Base-by-base conservation (phyloP, 2,329 filamentous ascomycete species). In the Bisporella sp. region DNA sequence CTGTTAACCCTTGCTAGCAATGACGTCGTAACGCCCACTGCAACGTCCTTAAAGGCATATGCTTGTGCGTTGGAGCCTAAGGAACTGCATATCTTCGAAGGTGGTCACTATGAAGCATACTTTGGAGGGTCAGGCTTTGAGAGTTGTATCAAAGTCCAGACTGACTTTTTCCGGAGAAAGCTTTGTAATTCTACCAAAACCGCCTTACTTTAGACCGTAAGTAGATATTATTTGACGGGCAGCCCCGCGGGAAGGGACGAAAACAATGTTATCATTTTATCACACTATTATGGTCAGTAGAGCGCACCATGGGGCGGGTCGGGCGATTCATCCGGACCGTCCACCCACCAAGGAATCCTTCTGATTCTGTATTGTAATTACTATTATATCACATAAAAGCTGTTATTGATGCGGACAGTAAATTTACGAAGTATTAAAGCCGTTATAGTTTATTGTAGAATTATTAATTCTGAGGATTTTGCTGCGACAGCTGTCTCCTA, bases 101-200 rank as follows among this genome's bases (percentile, higher is more conserved):
- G 66, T n/a, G 69, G 66, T 3, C 70, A 72, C 59, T 72, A 71
- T 56, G 69, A 69, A 50, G 62, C 52, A 8, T 71, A 69, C 40
- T 39, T 39, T 39, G 35, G 35, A 39, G 48, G 48, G 11, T 7
- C 49, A 55, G 46, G 54, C 41, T 41, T 69, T 65, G 62, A 67
- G 58, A 64, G 35, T 3, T 39, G 35, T 39, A 39, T 39, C 35
- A 39, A 39, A 39, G 35, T 39, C 35, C 35, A 39, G 35, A 39
- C 35, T 39, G 35, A 39, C 35, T 39, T 39, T 39, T 39, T 39
- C 35, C 9, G 35, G 35, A 39, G 35, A 39, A 39, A 39, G 35
- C 35, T 39, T 39, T 39, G 35, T 39, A 39, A 39, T 39, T 39
- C 35, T 39, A 39, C 35, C 2, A 39, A 39, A 39, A 39, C 35